These are phyloP conservation scores for Monascus purpureus DNA, from an alignment of 495 filamentous ascomycete species.

Conservation along the genomic window DNA sequence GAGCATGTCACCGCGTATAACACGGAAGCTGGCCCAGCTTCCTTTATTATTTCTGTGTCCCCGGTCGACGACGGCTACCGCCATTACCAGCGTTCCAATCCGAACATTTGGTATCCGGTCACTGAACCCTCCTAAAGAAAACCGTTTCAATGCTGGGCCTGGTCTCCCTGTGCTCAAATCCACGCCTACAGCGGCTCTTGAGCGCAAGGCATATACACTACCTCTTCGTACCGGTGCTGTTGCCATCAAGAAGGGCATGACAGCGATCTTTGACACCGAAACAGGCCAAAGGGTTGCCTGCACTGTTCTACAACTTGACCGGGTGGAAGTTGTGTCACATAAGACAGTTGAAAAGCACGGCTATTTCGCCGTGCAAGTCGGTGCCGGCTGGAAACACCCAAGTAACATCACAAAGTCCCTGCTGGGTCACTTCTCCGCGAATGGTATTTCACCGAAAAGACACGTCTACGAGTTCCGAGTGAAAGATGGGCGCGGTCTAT, in stretches of 20 bases:
- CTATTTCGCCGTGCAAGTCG: constrained; percentile 87
- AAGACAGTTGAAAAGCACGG: constrained; percentile 73
- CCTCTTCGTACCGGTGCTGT: constrained; percentile 73
- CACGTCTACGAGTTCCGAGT: constrained; percentile 77
- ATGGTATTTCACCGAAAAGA: constrained; percentile 67
- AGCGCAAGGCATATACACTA: constrained; percentile 59
- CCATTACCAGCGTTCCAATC: constrained; percentile 7
- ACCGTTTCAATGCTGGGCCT: constrained; percentile 30
- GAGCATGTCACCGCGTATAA: constrained; percentile 24
- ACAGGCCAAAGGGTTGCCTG: constrained; percentile 68
- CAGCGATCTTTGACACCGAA: constrained; percentile 63
- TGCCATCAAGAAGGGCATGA: constrained; percentile 89
- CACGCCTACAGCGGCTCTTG: constrained; percentile 65
- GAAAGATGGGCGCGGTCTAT: constrained; percentile 52
- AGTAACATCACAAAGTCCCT: constrained; percentile 63
- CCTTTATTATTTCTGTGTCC: constrained; percentile 9
- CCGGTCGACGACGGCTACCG: constrained; percentile 7
- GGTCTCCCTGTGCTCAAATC: constrained; percentile 44
- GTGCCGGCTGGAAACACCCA: constrained; percentile 60
- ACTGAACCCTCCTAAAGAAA: constrained; percentile 31
- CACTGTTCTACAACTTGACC: constrained; percentile 88
- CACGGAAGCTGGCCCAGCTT: constrained; percentile 21
- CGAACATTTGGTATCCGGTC: constrained; percentile 36
- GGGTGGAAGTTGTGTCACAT: constrained; percentile 71
- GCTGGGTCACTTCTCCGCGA: constrained; percentile 71